These are phyloP conservation scores for Aspergillus sergii DNA, from an alignment of 2,329 filamentous ascomycete genomes.

Conservation along the genomic window DNA sequence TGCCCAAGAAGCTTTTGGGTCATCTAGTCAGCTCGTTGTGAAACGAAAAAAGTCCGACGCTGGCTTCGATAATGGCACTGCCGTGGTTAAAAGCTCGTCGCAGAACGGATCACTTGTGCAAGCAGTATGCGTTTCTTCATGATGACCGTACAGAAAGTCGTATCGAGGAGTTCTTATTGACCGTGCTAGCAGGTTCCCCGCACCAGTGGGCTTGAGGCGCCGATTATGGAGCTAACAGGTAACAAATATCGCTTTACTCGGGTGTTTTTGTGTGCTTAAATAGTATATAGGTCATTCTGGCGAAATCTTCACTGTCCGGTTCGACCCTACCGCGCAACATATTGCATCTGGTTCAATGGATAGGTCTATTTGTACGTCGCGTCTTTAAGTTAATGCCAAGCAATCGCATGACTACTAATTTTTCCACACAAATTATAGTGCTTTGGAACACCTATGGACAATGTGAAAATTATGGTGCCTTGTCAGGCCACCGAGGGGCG, in stretches of 20 bases:
- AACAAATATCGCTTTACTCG: slow-evolving; percentile 23
- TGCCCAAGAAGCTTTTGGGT: slow-evolving; percentile 79
- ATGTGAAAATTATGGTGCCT: slow-evolving; percentile 89
- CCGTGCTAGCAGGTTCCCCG: slow-evolving; percentile 66
- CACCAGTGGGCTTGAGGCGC: slow-evolving; percentile 81
- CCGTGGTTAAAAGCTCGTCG: slow-evolving; percentile 58
- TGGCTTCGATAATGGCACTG: slow-evolving; percentile 57
- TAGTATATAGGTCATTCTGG: slow-evolving; percentile 60
- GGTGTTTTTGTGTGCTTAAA: slow-evolving; percentile 5
- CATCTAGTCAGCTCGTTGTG: slow-evolving; percentile 73
- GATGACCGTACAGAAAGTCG: background rate
- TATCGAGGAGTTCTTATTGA: background rate
- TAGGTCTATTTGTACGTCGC: slow-evolving; percentile 73
- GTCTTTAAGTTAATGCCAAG: background rate
- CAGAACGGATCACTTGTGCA: slow-evolving; percentile 67
- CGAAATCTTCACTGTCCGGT: slow-evolving; percentile 88
- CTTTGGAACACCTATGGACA: slow-evolving; percentile 91
- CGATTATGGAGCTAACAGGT: slow-evolving; percentile 90
- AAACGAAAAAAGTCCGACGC: slow-evolving; percentile 81
- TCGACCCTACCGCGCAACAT: slow-evolving; percentile 82
- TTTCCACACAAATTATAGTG: slow-evolving; percentile 56
- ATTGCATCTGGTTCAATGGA: slow-evolving; percentile 98
- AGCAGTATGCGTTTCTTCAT: slow-evolving; percentile 55
- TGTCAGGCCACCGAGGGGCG: slow-evolving; percentile 88
- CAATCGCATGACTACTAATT: background rate